phyloP scores from a whole-genome alignment of 805 yeast species.

The Lipomyces orientalis region DNA sequence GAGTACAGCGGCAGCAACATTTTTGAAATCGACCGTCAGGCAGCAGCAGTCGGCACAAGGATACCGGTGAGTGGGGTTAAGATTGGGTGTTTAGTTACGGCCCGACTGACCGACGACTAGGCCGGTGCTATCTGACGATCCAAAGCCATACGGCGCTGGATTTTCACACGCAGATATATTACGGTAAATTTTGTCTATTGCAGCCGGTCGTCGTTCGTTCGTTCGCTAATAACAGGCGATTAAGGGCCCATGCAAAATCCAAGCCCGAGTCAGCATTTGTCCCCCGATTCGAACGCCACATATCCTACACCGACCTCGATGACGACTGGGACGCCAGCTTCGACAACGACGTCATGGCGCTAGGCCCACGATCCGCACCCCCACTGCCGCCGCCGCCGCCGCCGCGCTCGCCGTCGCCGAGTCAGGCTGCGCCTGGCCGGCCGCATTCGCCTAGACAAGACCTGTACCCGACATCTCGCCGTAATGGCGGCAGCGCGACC shows the following conservation, averaged over 20 bases:
- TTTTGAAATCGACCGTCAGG: conserved; percentile 20
- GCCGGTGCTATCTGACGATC: conserved; percentile 42
- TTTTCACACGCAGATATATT: conserved; percentile 59
- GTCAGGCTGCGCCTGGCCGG: not conserved
- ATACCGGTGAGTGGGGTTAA: conserved; percentile 47
- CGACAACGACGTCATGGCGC: conserved; percentile 43
- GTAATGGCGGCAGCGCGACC: conserved; percentile 9
- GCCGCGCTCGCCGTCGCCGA: not conserved
- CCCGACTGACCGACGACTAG: not conserved
- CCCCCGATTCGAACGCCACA: conserved; percentile 23
- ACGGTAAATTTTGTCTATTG: conserved; percentile 16
- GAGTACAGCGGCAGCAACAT: conserved; percentile 35
- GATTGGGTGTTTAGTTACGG: not conserved
- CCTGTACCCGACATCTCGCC: conserved; percentile 36
- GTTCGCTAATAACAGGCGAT: not conserved
- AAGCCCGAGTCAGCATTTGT: conserved; percentile 22
- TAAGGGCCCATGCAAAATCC: conserved; percentile 1
- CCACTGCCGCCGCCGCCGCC: conserved; percentile 4
- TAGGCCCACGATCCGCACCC: conserved; percentile 18
- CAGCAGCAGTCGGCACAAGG: conserved; percentile 43
- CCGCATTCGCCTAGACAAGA: conserved; percentile 21
- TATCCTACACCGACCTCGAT: conserved; percentile 69
- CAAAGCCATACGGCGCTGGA: conserved; percentile 59
- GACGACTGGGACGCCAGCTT: conserved; percentile 93
- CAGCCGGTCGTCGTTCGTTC: too few relatives aligned